Percentiles rank a stretch among this genome's conserved stretches.
phyloP scores from a whole-genome alignment of 768 basidiomycete genomes.

The Lepiota venenata region DNA sequence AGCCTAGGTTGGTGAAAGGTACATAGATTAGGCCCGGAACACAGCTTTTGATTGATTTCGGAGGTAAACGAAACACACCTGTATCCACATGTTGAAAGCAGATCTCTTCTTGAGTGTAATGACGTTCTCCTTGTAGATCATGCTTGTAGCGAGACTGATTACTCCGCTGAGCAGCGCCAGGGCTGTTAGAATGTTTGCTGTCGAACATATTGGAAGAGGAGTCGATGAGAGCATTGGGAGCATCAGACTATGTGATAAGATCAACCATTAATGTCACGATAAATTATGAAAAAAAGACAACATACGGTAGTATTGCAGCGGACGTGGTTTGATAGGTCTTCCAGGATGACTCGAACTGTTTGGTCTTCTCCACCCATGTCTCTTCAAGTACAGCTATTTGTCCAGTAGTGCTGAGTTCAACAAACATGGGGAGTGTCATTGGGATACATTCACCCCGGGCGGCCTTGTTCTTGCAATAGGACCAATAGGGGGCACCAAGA shows the following conservation, averaged over 20 bases:
- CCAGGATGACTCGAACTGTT: background rate
- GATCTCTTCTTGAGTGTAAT: background rate
- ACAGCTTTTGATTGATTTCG: background rate
- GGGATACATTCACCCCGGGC: too few species aligned
- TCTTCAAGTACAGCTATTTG: too few species aligned
- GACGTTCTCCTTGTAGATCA: background rate
- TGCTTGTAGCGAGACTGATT: background rate
- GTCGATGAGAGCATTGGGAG: background rate
- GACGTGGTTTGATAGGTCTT: background rate
- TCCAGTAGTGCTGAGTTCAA: too few species aligned
- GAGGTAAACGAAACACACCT: background rate
- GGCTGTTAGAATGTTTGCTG: background rate
- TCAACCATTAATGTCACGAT: background rate
- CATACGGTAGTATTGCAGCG: background rate
- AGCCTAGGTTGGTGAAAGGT: background rate
- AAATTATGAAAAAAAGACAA: background rate
- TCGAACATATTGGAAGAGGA: background rate
- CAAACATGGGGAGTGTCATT: too few species aligned
- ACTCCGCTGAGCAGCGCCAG: background rate
- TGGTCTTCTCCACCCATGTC: background rate
- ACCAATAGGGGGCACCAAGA: background rate
- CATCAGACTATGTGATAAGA: background rate
- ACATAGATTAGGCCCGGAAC: too few species aligned
- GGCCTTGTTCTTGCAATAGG: background rate
- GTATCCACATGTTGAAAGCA: background rate